A percentile compares a stretch with the other conserved stretches of the same genome.
Conservation (phyloP, 345 rosid species). For the Eucalyptus cloeziana region DNA sequence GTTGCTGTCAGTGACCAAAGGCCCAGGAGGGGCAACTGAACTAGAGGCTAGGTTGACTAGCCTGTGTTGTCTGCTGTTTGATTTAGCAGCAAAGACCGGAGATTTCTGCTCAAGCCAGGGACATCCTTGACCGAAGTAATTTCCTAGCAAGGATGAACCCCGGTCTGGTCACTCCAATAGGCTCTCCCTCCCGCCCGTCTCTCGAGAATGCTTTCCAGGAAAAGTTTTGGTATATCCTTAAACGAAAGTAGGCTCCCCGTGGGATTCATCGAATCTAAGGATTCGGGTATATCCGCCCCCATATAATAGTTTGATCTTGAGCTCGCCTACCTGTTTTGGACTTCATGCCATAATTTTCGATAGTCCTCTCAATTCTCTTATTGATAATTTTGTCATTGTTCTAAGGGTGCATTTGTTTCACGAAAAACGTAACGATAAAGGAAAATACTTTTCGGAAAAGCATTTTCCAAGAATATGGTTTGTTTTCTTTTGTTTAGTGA, state of each 20-base stretch:
- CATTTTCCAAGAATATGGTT: too few relatives aligned
- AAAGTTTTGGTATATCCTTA: not conserved
- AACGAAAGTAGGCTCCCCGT: not conserved
- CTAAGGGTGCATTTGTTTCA: too few relatives aligned
- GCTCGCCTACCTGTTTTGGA: not conserved
- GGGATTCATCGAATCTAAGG: not conserved
- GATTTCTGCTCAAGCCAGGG: not conserved
- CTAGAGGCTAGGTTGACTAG: not conserved
- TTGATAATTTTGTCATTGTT: not conserved
- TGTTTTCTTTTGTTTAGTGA: too few relatives aligned
- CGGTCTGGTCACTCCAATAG: not conserved
- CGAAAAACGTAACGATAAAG: too few relatives aligned
- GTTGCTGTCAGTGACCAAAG: not conserved
- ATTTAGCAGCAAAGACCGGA: not conserved
- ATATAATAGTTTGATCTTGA: not conserved
- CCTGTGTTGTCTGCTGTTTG: not conserved
- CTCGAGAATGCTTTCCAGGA: not conserved
- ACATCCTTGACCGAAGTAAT: not conserved
- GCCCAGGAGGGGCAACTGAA: not conserved
- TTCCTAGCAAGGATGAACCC: not conserved
- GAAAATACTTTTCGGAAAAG: too few relatives aligned
- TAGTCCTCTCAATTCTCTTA: not conserved
- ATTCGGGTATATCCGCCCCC: not conserved
- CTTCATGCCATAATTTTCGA: not conserved
- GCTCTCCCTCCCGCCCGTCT: not conserved